Evolutionary conservation across 83 land plant species (phyloP), one percentile per base, ranked within the genome.

Genomic region (Thuja plicata): DNA sequence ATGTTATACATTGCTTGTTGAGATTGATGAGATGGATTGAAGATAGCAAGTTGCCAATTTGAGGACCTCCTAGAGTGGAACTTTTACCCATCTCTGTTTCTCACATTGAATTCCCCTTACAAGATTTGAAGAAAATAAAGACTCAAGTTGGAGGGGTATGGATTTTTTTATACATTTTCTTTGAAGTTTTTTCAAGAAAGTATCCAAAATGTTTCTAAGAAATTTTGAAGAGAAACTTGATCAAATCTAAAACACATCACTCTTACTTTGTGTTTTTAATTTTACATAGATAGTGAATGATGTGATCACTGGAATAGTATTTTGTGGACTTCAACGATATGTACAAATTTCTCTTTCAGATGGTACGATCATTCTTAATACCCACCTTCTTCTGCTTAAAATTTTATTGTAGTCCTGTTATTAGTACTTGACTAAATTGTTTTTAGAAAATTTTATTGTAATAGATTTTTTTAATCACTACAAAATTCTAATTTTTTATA

Each of bases 111-210:
- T 91, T 94, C 62, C 79, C 91, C 8, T 84, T 94, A 8, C 88
- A 92, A 27, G 73, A 89, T 12, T 88, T 92, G 32, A 52, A 86
- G 38, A 83, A 76, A 84, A 89, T 90, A 86, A 91, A 92, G 87
- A 10, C 40, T 40, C 89, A 38, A 52, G 84, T 94, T 40, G 88
- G 88, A 82, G 95, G 89, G 91, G 95, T 94, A 89, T 71, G 92
- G 91, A 17, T 21, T 34, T 50, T 45, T 46, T 0, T 0, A 78
- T 38, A 19, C 8, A 6, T 2, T 32, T 41, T 19, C 2, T 11
- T 37, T 6, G 8, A 46, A 46, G 2, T 1, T 1, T 38, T 0
- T 50, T 13, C 0, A 0, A 50, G 52, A 50, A 50, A 52, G 3
- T 52, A 52, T 15, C 16, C 55, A 52, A 52, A 52, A 52, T 52